These are phyloP conservation scores for Podospora anserina DNA, from an alignment of 495 filamentous ascomycete species.

Conservation along the genomic window DNA sequence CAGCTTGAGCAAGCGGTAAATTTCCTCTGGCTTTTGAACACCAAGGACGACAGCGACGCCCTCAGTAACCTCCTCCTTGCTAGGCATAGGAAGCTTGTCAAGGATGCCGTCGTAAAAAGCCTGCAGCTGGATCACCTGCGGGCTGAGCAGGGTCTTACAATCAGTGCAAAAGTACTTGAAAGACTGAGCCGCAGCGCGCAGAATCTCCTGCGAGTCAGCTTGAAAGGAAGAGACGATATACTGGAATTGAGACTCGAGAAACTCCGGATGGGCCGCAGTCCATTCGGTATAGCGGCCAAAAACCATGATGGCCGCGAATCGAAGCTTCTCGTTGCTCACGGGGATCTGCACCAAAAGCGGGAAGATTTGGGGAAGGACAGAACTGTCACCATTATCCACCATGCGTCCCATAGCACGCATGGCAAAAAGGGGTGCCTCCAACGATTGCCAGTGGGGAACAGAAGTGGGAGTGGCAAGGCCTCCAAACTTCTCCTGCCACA, in stretches of 20 bases:
- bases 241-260: slow-evolving; percentile 83
- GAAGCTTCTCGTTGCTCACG: slow-evolving; percentile 91
- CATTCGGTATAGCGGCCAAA: slow-evolving; percentile 96
- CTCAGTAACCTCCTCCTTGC: slow-evolving; percentile 94
- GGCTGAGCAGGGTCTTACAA: slow-evolving; percentile 78
- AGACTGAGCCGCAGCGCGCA: slow-evolving; percentile 85
- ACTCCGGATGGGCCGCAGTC: slow-evolving; percentile 91
- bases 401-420: slow-evolving; percentile 96
- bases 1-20: slow-evolving; percentile 79
- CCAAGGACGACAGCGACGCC: slow-evolving; percentile 89
- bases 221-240: slow-evolving; percentile 92
- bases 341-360: slow-evolving; percentile 91
- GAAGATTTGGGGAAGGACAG: slow-evolving; percentile 84
- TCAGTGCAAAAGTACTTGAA: slow-evolving; percentile 97
- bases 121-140: slow-evolving; percentile 79
- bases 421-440: slow-evolving; percentile 93
- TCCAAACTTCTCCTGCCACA: slow-evolving; percentile 81
- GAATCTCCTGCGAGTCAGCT: slow-evolving; percentile 78
- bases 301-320: slow-evolving; percentile 96
- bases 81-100: slow-evolving; percentile 74
- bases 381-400: slow-evolving; percentile 83
- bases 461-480: slow-evolving; percentile 63
- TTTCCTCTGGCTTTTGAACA: slow-evolving; percentile 73
- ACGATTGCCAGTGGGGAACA: slow-evolving; percentile 96
- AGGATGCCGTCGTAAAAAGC: slow-evolving; percentile 86